A percentile compares a stretch with the other conserved stretches of the same genome.
Conservation (phyloP, 1,139 yeast genomes). For the Chernovozyma sophiae-reginae region DNA sequence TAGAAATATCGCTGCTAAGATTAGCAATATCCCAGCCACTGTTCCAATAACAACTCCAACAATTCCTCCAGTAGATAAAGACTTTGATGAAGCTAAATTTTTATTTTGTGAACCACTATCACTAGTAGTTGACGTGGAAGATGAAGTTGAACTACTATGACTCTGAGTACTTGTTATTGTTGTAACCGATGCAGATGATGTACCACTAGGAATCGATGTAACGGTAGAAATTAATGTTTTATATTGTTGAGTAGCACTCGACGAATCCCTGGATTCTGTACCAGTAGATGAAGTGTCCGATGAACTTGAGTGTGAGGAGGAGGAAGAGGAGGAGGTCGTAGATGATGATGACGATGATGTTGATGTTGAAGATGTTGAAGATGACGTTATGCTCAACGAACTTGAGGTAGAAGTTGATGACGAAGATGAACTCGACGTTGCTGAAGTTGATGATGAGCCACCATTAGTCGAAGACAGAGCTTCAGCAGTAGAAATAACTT, state of each 20-base stretch:
- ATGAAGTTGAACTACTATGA: constrained; percentile 7
- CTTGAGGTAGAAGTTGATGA: constrained; percentile 12
- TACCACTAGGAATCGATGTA: constrained; percentile 17
- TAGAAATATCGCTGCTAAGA: constrained; percentile 36
- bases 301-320: constrained; percentile 4
- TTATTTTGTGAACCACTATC: constrained; percentile 10
- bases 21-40: constrained; percentile 44
- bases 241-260: constrained; percentile 4
- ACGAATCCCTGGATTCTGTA: no score
- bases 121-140: constrained; percentile 10
- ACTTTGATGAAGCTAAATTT: constrained; percentile 10
- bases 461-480: constrained; percentile 13
- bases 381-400: constrained; percentile 11
- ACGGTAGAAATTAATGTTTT: constrained; percentile 20
- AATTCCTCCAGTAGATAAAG: constrained; percentile 59
- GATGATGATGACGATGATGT: constrained; percentile 13
- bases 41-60: constrained; percentile 72
- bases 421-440: constrained; percentile 13
- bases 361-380: constrained; percentile 13
- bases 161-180: constrained; percentile 18
- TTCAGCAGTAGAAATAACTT: constrained; percentile 15
- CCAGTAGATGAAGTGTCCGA: constrained; percentile 4
- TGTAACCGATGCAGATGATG: constrained; percentile 21
- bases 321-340: constrained; percentile 7
- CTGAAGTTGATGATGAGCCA: constrained; percentile 10